A percentile compares a stretch with the other conserved stretches of the same genome.
phyloP scores from a whole-genome alignment of 202 grass and related monocot species.

The Sporobolus alterniflorus region DNA sequence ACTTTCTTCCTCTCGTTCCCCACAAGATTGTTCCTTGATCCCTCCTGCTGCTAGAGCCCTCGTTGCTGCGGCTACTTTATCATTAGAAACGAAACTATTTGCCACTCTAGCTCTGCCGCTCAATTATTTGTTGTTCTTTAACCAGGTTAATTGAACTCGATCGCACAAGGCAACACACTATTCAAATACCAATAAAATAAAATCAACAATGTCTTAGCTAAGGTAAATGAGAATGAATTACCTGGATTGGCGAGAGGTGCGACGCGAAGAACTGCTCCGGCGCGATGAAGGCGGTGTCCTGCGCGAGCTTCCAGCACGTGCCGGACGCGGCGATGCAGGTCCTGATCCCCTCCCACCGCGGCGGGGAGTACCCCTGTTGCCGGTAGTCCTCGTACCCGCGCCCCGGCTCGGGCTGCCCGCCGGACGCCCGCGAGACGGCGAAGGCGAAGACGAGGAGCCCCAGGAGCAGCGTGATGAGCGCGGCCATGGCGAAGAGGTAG shows the following conservation, averaged over 20 bases:
- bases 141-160: neutral
- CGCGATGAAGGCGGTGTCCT: conserved; percentile 47
- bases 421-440: conserved; percentile 50
- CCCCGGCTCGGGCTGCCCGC: conserved; percentile 40
- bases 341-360: conserved; percentile 52
- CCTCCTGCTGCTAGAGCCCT: neutral
- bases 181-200: neutral
- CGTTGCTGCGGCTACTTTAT: neutral
- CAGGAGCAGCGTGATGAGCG: conserved; percentile 63
- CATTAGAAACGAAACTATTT: conserved; percentile 11
- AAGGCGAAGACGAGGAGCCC: conserved; percentile 74
- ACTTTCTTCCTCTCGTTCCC: neutral
- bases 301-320: conserved; percentile 55
- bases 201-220: neutral
- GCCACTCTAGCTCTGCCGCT: neutral
- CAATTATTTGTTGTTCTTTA: neutral
- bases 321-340: conserved; percentile 50
- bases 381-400: conserved; percentile 72
- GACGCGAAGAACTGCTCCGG: conserved; percentile 68
- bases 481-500: conserved; percentile 89
- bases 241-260: conserved; percentile 76
- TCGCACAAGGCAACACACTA: neutral
- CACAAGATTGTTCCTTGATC: conserved; percentile 35
- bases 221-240: conserved; percentile 5
- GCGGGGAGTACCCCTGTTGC: conserved; percentile 61